Base-by-base conservation (phyloP, 2,329 filamentous ascomycete genomes). In the Tolypocladium ophioglossoides region DNA sequence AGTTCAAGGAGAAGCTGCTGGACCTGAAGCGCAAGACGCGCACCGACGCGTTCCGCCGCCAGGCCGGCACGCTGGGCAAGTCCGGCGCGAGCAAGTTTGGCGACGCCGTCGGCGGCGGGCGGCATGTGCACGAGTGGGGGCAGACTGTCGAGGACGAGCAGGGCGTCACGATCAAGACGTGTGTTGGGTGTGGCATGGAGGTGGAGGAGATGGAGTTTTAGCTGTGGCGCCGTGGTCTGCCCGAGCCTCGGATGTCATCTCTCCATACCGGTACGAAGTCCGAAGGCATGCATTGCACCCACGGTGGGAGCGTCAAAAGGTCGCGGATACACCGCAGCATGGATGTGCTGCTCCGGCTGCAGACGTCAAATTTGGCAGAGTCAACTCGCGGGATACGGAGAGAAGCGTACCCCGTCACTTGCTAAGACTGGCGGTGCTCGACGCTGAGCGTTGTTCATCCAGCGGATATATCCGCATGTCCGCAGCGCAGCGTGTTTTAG, bases 1-100 rank as follows among this genome's bases (percentile, higher is more conserved):
- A 96, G 69, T 97, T 97, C 71, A 90, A 89, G 66, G 85, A 83
- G 55, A 95, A 95, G 73, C 75, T 99, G 37, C 78, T 87, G 7
- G 91, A 97, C 52, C 68, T 99, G 58, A 99, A 97, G 77, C 91
- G 92, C 71, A 85, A 91, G 68, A 99, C 94, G 14, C 78, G 91
- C 48, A 91, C 95, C 0, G 94, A 97, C 62, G 89, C 91, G 0
- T 95, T 92, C 63, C 82, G 91, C 54, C 76, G 91, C 51, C 85
- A 85, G 62, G 78, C 83, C 53, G 80, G 79, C 54, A 77, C 78
- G 2, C 74, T 83, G 58, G 79, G 78, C 58, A 77, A 78, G 14
- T 71, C 68, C 2, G 75, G 70, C 22, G 76, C 78, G 14, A 74
- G 72, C 41, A 77, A 75, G 55, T 96, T 96, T 73, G 91, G 92